Evolutionary conservation across 164 flowering plant genomes (phyloP).

Genomic region (Tinospora cordifolia): DNA sequence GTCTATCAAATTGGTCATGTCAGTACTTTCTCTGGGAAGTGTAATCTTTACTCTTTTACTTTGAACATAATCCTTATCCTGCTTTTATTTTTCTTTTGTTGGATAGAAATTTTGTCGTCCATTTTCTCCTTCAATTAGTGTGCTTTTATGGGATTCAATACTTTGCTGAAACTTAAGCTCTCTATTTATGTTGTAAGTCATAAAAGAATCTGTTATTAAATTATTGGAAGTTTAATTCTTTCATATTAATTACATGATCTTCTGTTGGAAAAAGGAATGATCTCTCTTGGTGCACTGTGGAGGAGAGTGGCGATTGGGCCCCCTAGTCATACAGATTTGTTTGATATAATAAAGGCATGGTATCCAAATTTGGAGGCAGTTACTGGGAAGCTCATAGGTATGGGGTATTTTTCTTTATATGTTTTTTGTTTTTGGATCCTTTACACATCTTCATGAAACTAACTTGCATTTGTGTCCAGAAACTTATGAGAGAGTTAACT

Average conservation of each 20-base stretch:
- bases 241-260: slow-evolving; percentile 2
- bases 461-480: slow-evolving; percentile 33
- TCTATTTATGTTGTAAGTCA: not conserved
- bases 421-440: not conserved
- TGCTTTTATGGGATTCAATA: not conserved
- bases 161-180: not conserved
- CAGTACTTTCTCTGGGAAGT: not conserved
- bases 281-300: slow-evolving; percentile 52
- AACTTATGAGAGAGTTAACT: slow-evolving; percentile 48
- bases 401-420: not conserved
- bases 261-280: slow-evolving; percentile 33
- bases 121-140: not conserved
- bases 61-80: no score
- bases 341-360: slow-evolving; percentile 46
- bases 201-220: not conserved
- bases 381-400: slow-evolving; percentile 57
- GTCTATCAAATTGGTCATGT: not conserved
- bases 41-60: no score
- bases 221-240: not conserved
- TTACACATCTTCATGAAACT: not conserved
- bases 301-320: slow-evolving; percentile 60
- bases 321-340: slow-evolving; percentile 47
- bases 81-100: no score
- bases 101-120: no score
- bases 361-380: slow-evolving; percentile 54